Evolutionary conservation across 305 asterid species (phyloP).

Genomic region (Petunia hybrid): DNA sequence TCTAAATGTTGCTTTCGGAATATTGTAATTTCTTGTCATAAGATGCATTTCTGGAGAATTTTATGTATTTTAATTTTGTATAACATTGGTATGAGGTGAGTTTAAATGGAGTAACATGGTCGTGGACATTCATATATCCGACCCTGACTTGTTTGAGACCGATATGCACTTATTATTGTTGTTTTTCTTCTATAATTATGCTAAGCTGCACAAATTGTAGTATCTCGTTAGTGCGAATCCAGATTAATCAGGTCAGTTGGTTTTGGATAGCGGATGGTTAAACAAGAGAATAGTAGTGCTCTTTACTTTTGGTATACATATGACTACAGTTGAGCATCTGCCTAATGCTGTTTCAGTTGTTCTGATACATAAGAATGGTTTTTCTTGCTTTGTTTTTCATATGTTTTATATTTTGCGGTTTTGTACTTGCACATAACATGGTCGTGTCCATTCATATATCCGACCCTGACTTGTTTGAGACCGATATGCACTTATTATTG

Average conservation of each 20-base stretch:
- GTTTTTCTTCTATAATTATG: neutral
- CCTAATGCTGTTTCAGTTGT: neutral
- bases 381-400: neutral
- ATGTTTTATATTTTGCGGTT: slow-evolving; percentile 3
- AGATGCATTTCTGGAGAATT: no score
- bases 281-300: neutral
- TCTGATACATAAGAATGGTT: neutral
- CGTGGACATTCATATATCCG: neutral
- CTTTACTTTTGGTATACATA: neutral
- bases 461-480: no score
- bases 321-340: neutral
- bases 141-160: neutral
- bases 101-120: neutral
- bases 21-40: no score
- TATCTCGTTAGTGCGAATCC: neutral
- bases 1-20: no score
- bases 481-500: no score
- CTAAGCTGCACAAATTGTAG: neutral
- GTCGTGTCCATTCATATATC: no score
- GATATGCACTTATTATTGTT: neutral
- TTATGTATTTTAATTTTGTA: neutral
- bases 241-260: no score
- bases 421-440: neutral
- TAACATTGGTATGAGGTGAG: neutral
- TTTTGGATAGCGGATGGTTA: no score